phyloP scores from a whole-genome alignment of 371 early-diverging fungal genomes.

The Apophysomyces elegans region DNA sequence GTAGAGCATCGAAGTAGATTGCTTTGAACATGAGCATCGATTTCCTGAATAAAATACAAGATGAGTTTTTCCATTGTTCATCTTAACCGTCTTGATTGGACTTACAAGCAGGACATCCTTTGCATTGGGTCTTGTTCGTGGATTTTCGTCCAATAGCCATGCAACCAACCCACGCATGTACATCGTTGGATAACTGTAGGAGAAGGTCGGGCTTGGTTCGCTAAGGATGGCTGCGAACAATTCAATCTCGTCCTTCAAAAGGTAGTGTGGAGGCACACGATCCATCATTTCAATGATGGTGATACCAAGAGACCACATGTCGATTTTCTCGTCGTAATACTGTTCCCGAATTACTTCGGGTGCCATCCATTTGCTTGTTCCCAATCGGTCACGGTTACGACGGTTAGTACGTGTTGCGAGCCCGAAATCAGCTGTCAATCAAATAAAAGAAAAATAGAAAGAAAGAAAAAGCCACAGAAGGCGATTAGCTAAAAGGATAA shows the following conservation, averaged over 20 bases:
- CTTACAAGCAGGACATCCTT: constrained; percentile 45
- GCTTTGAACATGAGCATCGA: constrained; percentile 47
- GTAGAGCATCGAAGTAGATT: constrained; percentile 40
- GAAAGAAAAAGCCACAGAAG: background rate
- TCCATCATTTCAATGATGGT: constrained; percentile 62
- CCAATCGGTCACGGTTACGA: constrained; percentile 82
- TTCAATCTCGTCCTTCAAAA: constrained; percentile 51
- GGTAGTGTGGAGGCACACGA: constrained; percentile 56
- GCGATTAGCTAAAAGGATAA: background rate
- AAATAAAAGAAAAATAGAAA: background rate
- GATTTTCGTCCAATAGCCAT: constrained; percentile 51
- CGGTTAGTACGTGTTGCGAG: constrained; percentile 37
- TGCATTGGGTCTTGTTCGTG: constrained; percentile 42
- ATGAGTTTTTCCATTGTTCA: background rate
- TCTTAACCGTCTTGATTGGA: background rate
- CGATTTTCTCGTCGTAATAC: constrained; percentile 86
- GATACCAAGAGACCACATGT: constrained; percentile 99
- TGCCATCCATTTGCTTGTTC: constrained; percentile 97
- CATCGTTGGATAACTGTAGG: constrained; percentile 53
- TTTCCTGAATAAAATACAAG: constrained; percentile 27
- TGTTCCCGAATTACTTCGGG: constrained; percentile 94
- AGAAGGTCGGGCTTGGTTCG: constrained; percentile 54
- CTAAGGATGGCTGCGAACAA: constrained; percentile 45
- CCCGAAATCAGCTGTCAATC: constrained; percentile 39
- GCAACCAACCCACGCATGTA: constrained; percentile 56